Base-by-base conservation (phyloP, 495 filamentous ascomycete genomes). In the Staphylotrichum tortipilum region DNA sequence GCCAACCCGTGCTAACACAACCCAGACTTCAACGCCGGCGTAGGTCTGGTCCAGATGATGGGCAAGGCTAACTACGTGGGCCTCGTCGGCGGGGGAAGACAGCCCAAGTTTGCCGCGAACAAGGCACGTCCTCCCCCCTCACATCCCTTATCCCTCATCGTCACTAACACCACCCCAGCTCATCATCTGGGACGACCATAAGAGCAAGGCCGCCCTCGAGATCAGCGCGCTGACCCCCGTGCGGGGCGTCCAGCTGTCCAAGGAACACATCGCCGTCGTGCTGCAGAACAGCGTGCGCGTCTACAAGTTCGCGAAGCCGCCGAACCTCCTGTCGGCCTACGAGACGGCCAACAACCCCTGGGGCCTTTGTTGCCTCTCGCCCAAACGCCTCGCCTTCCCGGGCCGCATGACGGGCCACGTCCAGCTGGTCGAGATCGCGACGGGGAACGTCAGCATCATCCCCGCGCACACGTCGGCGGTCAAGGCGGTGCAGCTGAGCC, bases 171-270 rank as follows among this genome's bases (percentile, higher is more conserved):
- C n/a, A 38, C 10, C 18, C 10, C 36, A 88, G 85, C 74, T 90
- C 51, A 78, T 94, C 23, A 85, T 96, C 50, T 98, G 91, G 92
- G 89, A 97, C 63, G 88, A 94, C 56, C 75, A 74, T 21, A 88
- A 86, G 55, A 80, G 85, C 53, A 86, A 86, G 58, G 75, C 79
- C 6, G 83, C 79, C 22, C 78, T 89, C 37, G 68, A 73, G 47
- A 71, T 76, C 54, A 68, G 69, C 29, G 65, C 66, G 11, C 57
- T 73, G 8, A 71, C 80, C 0, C 76, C 94, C 36, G 82, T 95
- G 36, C 79, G 86, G 29, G 82, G 86, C 7, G 84, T 89, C 19
- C 82, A 86, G 47, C 72, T 95, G 22, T 85, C 86, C 28, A 83
- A 81, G 56, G 78, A 81, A 34, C 82, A 83, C 55, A 86, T 96